These are phyloP conservation scores for Waitea zeae DNA, from an alignment of 1,284 basidiomycete genomes.

Conservation along the genomic window DNA sequence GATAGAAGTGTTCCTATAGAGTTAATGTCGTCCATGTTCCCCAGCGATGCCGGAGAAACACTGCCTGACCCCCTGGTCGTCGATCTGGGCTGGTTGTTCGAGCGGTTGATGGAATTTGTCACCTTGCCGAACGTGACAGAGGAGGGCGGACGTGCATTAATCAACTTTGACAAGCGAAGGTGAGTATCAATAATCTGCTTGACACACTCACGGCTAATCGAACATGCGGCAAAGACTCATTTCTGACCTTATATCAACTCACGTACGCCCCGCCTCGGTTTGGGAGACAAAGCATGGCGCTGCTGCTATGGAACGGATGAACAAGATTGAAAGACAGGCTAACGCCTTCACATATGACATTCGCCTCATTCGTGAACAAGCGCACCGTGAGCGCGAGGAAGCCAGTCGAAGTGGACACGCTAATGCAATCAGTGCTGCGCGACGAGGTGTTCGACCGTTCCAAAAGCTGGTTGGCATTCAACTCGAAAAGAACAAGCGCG, in stretches of 20 bases:
- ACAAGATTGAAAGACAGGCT: slow-evolving; percentile 54
- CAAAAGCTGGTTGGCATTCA: slow-evolving; percentile 40
- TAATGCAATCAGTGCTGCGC: slow-evolving; percentile 17
- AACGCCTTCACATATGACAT: slow-evolving; percentile 40
- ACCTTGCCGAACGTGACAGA: slow-evolving; percentile 57
- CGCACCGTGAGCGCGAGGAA: slow-evolving; percentile 37
- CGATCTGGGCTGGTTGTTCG: slow-evolving; percentile 67
- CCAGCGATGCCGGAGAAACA: slow-evolving; percentile 25
- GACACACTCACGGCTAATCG: no score
- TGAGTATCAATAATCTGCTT: slow-evolving; percentile 14
- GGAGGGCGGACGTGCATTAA: slow-evolving; percentile 31
- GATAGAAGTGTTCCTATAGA: slow-evolving; percentile 42
- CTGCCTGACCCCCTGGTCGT: slow-evolving; percentile 33
- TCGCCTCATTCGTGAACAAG: slow-evolving; percentile 55
- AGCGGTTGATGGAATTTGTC: slow-evolving; percentile 61
- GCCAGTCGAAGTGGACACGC: slow-evolving; percentile 13
- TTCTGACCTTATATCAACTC: slow-evolving; percentile 5
- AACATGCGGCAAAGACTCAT: no score
- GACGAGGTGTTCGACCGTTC: slow-evolving; percentile 49
- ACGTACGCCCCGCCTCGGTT: slow-evolving; percentile 12
- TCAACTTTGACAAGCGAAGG: slow-evolving; percentile 73
- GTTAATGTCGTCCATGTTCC: slow-evolving; percentile 36
- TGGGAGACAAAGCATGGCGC: slow-evolving; percentile 47
- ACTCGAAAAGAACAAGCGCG: slow-evolving; percentile 64
- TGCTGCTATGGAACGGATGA: slow-evolving; percentile 60